phyloP scores from a whole-genome alignment of 768 basidiomycete genomes.

The Rubroboletus pulcherrimus region DNA sequence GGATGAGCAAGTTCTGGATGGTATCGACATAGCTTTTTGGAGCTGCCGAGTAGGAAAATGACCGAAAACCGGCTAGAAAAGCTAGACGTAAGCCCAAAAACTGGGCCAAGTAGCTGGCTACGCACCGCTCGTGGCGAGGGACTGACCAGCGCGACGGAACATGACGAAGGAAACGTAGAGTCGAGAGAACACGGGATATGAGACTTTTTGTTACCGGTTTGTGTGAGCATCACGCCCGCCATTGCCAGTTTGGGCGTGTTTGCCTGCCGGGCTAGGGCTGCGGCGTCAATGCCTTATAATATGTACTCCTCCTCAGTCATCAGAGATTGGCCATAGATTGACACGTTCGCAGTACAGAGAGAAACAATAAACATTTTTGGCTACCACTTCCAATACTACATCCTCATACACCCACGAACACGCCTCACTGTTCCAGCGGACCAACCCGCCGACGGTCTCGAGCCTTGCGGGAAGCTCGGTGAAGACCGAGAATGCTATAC shows the following conservation, averaged over 20 bases:
- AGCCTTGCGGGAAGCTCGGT: conserved; percentile 70
- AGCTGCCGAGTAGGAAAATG: conserved; percentile 74
- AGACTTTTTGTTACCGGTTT: conserved; percentile 8
- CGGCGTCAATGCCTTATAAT: too few relatives aligned
- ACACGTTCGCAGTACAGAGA: conserved; percentile 4
- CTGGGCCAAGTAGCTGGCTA: background rate
- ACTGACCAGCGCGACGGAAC: conserved; percentile 61
- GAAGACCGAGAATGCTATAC: conserved; percentile 65
- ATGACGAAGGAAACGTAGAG: conserved; percentile 28
- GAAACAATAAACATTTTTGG: conserved; percentile 13
- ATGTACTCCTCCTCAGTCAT: background rate
- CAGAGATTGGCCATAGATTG: background rate
- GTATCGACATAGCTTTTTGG: conserved; percentile 84
- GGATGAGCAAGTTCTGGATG: conserved; percentile 85
- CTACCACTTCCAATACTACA: conserved; percentile 16
- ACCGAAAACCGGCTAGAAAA: conserved; percentile 60
- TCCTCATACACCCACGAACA: conserved; percentile 2
- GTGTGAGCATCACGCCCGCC: conserved; percentile 18
- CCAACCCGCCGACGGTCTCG: conserved; percentile 54
- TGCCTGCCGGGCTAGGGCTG: background rate
- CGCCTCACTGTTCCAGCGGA: conserved; percentile 27
- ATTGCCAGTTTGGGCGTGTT: conserved; percentile 27
- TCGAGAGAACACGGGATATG: conserved; percentile 8
- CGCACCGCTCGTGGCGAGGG: conserved; percentile 51
- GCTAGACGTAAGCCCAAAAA: background rate